These are phyloP conservation scores for Benincasa hispida DNA, from an alignment of 306 rosid genomes.

Conservation along the genomic window DNA sequence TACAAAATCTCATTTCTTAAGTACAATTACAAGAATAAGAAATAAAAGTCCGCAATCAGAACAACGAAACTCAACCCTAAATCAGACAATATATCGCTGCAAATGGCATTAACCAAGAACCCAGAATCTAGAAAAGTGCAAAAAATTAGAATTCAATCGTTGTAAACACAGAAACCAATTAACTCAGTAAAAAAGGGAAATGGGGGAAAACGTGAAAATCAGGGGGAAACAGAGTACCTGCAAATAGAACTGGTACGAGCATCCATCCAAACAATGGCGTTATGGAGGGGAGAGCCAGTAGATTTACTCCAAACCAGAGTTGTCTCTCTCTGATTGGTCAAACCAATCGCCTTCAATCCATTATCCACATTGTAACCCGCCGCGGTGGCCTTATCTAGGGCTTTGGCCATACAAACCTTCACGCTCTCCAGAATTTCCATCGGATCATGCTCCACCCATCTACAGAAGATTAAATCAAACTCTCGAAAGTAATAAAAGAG, in stretches of 20 bases:
- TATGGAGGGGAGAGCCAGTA: conserved; percentile 64
- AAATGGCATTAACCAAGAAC: background rate
- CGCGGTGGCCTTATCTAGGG: conserved; percentile 71
- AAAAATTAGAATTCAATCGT: background rate
- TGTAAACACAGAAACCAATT: background rate
- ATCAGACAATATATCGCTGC: background rate
- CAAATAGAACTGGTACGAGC: conserved; percentile 67
- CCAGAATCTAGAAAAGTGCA: background rate
- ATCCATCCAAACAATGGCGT: conserved; percentile 97
- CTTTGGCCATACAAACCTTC: conserved; percentile 52
- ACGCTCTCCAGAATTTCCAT: conserved; percentile 80
- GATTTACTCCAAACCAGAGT: conserved; percentile 93
- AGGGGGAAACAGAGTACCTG: conserved; percentile 29
- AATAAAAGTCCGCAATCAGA: background rate
- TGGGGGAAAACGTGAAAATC: background rate
- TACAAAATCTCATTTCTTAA: background rate
- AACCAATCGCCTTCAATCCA: conserved; percentile 69
- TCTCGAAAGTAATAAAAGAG: background rate
- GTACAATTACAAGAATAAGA: background rate
- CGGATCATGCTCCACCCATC: conserved; percentile 95
- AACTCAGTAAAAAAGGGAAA: background rate
- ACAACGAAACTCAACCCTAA: background rate
- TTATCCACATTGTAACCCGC: conserved; percentile 61
- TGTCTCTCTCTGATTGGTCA: conserved; percentile 92
- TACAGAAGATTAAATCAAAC: background rate